Evolutionary conservation across 2,329 filamentous ascomycete genomes (phyloP), one percentile per base, ranked within the genome.

Genomic region (Spiromastix sp.): DNA sequence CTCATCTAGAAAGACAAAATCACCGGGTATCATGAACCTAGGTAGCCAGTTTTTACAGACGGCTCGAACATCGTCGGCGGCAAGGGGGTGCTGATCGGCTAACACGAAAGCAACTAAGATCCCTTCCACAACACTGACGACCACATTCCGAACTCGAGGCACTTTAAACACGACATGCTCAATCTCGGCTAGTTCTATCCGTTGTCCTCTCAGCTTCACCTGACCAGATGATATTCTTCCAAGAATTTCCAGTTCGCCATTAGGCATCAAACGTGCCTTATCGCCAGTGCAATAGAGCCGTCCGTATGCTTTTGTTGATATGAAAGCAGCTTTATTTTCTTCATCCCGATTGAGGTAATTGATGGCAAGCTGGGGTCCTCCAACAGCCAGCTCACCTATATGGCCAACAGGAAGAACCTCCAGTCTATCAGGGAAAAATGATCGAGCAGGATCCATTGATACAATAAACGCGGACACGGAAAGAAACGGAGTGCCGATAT

Each of bases 101-200:
- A 78, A 72, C 43, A 80, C 84, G 51, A 89, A 94, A 0, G 77
- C 73, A 9, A 93, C 71, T n/a, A 95, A 60, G 3, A 70, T 71
- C 5, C 79, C 77, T 2, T 71, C 66, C 18, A 85, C 61, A 2
- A 93, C 76, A 17, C 75, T 68, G 2, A 77, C 83, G 10, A 79
- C 70, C 1, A 76, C 78, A 30, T 71, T 71, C 41, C 79, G 77
- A 30, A 85, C 78, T 1, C 72, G 73, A 0, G 63, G 51, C 0
- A 74, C 70, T 36, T 72, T 72, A 29, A 80, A 66, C 2, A 79
- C 68, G 1, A 74, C 79, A 45, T 84, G 74, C 51, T 89, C 83
- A 57, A 94, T 89, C 60, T 94, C 86, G 1, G 79, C 82, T 39
- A 91, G 79, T 50, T 94, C 86, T 1, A 94, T 67, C 9, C 86